Evolutionary conservation across 768 basidiomycete species (phyloP).

Genomic region (Saitozyma podzolica): DNA sequence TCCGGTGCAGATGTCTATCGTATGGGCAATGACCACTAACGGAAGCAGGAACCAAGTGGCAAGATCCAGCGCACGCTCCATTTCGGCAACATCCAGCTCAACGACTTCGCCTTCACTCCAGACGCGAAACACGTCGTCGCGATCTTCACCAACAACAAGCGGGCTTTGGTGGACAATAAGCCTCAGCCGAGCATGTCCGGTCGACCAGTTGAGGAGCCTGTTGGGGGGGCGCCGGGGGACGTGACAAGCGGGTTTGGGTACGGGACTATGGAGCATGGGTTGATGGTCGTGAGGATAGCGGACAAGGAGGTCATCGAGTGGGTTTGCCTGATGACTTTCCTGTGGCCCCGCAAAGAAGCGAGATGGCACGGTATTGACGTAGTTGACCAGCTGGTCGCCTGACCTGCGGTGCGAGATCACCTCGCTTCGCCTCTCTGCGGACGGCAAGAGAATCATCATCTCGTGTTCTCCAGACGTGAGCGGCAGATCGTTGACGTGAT

Average conservation of each 20-base stretch:
- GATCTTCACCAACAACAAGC: slow-evolving; percentile 59
- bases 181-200: slow-evolving; percentile 42
- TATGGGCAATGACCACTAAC: too few species aligned
- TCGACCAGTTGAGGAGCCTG: slow-evolving; percentile 10
- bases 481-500: neutral
- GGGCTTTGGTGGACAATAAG: slow-evolving; percentile 24
- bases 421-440: slow-evolving; percentile 78
- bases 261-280: slow-evolving; percentile 40
- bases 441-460: slow-evolving; percentile 82
- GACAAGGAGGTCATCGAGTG: slow-evolving; percentile 38
- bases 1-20: too few species aligned
- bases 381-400: slow-evolving; percentile 16
- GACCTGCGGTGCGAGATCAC: slow-evolving; percentile 66
- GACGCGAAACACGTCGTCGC: slow-evolving; percentile 80
- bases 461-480: slow-evolving; percentile 82
- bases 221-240: slow-evolving; percentile 16
- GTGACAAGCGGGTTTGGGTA: slow-evolving; percentile 25
- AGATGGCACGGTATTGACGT: neutral
- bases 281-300: slow-evolving; percentile 30
- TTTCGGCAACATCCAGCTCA: slow-evolving; percentile 72
- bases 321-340: slow-evolving; percentile 13
- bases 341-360: neutral
- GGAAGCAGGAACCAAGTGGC: slow-evolving; percentile 74
- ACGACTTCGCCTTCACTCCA: slow-evolving; percentile 82
- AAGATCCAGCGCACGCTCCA: slow-evolving; percentile 70